These are phyloP conservation scores for Cynanchum wilfordii DNA, from an alignment of 257 asterid genomes.

Conservation along the genomic window DNA sequence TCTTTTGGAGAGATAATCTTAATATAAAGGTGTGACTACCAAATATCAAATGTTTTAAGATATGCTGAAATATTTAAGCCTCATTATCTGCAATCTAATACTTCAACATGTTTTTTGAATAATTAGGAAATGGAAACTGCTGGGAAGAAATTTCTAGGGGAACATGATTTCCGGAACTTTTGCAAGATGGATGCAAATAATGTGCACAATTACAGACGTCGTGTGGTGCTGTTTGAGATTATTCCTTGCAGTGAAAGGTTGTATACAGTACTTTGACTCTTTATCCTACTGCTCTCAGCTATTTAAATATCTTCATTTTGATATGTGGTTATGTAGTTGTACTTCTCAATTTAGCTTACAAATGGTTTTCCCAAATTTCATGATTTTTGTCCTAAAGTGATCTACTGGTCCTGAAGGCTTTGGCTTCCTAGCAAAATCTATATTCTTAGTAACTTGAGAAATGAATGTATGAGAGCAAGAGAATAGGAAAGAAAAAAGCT, in stretches of 20 bases:
- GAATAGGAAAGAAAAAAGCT: neutral
- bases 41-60: neutral
- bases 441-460: constrained; percentile 1
- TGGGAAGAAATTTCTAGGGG: constrained; percentile 74
- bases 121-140: constrained; percentile 83
- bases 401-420: neutral
- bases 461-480: neutral
- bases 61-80: neutral
- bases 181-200: constrained; percentile 97
- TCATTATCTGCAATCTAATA: constrained; percentile 3
- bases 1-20: constrained; percentile 78
- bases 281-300: neutral
- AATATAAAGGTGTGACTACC: constrained; percentile 47
- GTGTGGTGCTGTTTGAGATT: constrained; percentile 55
- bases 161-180: constrained; percentile 94
- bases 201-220: constrained; percentile 78
- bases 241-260: constrained; percentile 70
- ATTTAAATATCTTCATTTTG: neutral
- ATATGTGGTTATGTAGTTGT: neutral
- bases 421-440: neutral
- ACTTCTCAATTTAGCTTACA: neutral
- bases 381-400: neutral
- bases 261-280: constrained; percentile 1
- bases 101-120: constrained; percentile 14
- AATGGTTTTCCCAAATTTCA: neutral